Base-by-base conservation (phyloP, 2,329 filamentous ascomycete species). In the Penicillium fuscoglaucum region DNA sequence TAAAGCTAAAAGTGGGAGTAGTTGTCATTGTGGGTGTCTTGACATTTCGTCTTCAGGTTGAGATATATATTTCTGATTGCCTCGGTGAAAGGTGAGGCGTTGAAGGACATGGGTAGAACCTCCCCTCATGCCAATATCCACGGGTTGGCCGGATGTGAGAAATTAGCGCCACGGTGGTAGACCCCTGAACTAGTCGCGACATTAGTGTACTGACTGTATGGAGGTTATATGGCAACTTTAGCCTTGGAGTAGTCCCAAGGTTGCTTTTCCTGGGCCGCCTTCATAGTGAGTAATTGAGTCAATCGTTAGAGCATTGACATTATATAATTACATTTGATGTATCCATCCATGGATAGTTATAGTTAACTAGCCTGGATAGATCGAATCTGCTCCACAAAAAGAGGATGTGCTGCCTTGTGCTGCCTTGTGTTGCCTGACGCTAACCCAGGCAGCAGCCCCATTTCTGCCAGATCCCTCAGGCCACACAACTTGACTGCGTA, bases 341-440 rank as follows among this genome's bases (percentile, higher is more conserved):
- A 26, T 6, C 6, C 4, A 26, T 26, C 1, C 5, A 26, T 6
- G 6, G 26, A 26, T 26, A 26, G 24, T 26, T 26, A 26, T 26
- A 26, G 24, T 26, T 26, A 26, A 26, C 24, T 5, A 35, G 17
- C 33, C 15, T 35, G 33, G 6, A 17, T 17, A 35, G 6, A 40
- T 12, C 37, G 9, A 15, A 6, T 7, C 5, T 40, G 12, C 46
- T 26, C 46, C 46, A 48, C 46, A 26, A 21, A 21, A 44, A 49
- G 21, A 13, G 35, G 26, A 26, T 48, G 44, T 50, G 52, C 19
- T 55, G 52, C 52, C 52, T 44, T 47, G 43, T 55, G 52, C 19
- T 55, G 52, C 52, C 52, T 45, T 45, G 24, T 28, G 24, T 10
- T 45, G 41, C 41, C 43, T n/a, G 17, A 1, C 43, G 24, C 24